Conservation (phyloP, 225 moss, liverwort and hornwort genomes). For the Polytrichum commune region DNA sequence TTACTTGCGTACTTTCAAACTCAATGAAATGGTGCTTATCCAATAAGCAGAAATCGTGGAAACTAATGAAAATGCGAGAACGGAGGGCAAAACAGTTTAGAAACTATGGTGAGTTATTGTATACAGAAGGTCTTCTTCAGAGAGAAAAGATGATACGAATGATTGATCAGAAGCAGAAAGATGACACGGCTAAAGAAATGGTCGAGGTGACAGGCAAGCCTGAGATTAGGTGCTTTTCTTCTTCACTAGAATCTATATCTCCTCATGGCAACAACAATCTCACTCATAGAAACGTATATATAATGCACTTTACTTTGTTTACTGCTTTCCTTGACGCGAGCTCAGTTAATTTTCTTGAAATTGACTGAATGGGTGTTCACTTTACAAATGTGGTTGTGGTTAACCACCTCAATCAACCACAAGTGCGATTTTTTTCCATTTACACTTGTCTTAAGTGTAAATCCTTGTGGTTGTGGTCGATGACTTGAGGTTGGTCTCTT, state of each 20-base stretch:
- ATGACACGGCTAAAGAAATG: slow-evolving; percentile 74
- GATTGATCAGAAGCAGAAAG: slow-evolving; percentile 57
- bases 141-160: slow-evolving; percentile 50
- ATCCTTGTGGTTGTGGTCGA: too few species aligned
- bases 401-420: too few species aligned
- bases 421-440: too few species aligned
- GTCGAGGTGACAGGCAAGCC: slow-evolving; percentile 70
- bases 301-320: neutral
- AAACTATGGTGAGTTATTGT: slow-evolving; percentile 89
- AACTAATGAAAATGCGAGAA: slow-evolving; percentile 65
- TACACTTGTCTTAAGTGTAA: too few species aligned
- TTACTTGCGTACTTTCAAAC: too few species aligned
- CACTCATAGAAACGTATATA: neutral
- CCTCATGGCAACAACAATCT: neutral
- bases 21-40: too few species aligned
- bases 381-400: too few species aligned
- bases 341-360: too few species aligned
- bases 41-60: slow-evolving; percentile 64
- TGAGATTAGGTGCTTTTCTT: slow-evolving; percentile 57
- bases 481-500: too few species aligned
- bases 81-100: slow-evolving; percentile 70
- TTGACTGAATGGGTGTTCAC: too few species aligned
- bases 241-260: neutral
- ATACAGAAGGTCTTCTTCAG: slow-evolving; percentile 65
- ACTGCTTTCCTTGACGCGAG: neutral